Base-by-base conservation (phyloP, 2,329 filamentous ascomycete genomes). In the Phoma sp. region DNA sequence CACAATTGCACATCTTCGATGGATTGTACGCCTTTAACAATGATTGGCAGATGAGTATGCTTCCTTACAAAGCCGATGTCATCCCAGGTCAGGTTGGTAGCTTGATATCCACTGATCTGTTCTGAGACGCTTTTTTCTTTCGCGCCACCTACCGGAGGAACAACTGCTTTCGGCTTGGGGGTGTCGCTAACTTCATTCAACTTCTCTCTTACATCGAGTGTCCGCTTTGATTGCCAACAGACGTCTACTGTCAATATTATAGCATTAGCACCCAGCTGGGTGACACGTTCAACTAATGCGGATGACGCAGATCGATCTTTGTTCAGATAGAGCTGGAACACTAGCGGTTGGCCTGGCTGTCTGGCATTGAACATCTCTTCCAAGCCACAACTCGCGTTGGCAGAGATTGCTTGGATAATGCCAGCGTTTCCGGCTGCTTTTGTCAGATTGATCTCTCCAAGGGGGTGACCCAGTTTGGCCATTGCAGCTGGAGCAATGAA, bases 401-500 rank as follows among this genome's bases (percentile, higher is more conserved):
- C 47, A 14, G 47, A 49, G 22, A 49, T 49, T 1, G 47, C 47
- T 23, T 49, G 47, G 8, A 49, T 25, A n/a, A 49, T 14, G 11
- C 39, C 47, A 9, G 4, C 23, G 2, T 9, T 30, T 13, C 47
- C 47, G 18, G 47, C 47, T 13, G 47, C 47, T 14, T 49, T 49
- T 2, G 32, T 49, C 24, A 49, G 24, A 10, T 49, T 49, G 6
- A 49, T 23, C 30, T 49, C 47, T 24, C 47, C 47, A 14, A 49
- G 39, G 4, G 47, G 47, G 36, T 49, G 47, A 2, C 47, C 47
- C 10, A 49, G 7, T 5, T 49, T 49, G 11, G 47, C 47, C 47
- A 49, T 49, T 4, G 47, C 47, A 7, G 47, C 47, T 7, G 47
- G 47, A n/a, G 47, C 47, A n/a, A 49, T 49, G 24, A 49, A 49